Percentiles rank a stretch among this genome's conserved stretches.
These are phyloP conservation scores for Erythrobasidium hasegawianum DNA, from an alignment of 1,284 basidiomycete genomes.

Conservation along the genomic window DNA sequence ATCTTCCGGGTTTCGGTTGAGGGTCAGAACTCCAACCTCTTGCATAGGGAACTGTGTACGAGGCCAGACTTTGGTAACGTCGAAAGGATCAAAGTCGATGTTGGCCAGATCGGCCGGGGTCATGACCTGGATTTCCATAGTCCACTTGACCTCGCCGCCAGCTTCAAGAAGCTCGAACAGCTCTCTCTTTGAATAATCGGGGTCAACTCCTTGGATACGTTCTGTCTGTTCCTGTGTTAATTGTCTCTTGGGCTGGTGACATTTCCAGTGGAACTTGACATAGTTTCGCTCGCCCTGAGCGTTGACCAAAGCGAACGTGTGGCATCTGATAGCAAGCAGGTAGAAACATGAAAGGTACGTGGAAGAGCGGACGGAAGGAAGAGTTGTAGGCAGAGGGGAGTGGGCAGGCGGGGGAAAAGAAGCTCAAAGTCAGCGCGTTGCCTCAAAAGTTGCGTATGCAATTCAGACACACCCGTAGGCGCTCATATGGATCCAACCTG, in stretches of 20 bases:
- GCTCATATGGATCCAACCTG: constrained; percentile 43
- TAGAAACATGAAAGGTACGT: no score
- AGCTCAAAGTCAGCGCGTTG: no score
- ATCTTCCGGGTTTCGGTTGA: constrained; percentile 51
- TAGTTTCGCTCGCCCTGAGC: constrained; percentile 64
- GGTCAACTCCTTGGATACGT: constrained; percentile 49
- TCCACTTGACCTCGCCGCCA: constrained; percentile 48
- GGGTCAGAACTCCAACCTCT: constrained; percentile 50
- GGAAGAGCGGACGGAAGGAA: no score
- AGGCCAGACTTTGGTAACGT: constrained; percentile 49
- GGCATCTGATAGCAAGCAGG: no score
- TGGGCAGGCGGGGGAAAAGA: no score
- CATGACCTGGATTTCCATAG: constrained; percentile 47
- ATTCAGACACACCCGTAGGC: no score
- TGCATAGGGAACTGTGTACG: constrained; percentile 49
- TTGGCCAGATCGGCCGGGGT: constrained; percentile 48
- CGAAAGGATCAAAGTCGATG: constrained; percentile 50
- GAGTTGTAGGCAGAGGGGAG: no score
- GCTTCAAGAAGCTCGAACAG: constrained; percentile 51
- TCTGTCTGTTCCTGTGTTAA: constrained; percentile 50
- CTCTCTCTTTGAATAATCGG: constrained; percentile 51
- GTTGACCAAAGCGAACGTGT: constrained; percentile 57
- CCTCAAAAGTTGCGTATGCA: no score
- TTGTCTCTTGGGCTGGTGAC: constrained; percentile 36
- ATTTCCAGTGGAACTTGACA: constrained; percentile 59